phyloP scores from a whole-genome alignment of 768 basidiomycete species.

The Russula abietina region DNA sequence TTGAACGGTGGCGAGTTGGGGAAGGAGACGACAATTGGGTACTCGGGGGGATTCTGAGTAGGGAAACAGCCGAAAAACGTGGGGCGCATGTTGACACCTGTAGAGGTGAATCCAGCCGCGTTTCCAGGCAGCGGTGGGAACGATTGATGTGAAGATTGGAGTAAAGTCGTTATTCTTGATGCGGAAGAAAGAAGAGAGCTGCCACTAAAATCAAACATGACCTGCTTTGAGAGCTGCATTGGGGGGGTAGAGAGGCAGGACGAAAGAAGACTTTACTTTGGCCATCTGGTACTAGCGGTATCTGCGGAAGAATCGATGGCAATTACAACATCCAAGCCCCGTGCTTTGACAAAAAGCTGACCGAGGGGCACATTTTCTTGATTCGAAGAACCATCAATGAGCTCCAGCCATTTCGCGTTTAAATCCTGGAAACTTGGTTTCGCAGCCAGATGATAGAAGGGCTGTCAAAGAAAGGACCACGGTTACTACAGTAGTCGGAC shows the following conservation, averaged over 20 bases:
- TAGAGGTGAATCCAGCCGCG: constrained; percentile 45
- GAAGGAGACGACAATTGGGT: constrained; percentile 66
- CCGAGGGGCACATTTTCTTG: constrained; percentile 64
- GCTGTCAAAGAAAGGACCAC: constrained; percentile 15
- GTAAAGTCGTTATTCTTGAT: constrained; percentile 39
- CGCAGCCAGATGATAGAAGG: constrained; percentile 48
- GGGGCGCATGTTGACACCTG: constrained; percentile 59
- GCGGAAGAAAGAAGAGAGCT: constrained; percentile 43
- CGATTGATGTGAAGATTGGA: constrained; percentile 47
- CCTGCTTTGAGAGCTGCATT: background rate
- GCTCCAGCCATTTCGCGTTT: constrained; percentile 45
- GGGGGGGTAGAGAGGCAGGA: background rate
- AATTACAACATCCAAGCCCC: constrained; percentile 68
- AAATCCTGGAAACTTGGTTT: constrained; percentile 47
- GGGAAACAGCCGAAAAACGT: constrained; percentile 80
- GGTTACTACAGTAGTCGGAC: constrained; percentile 4
- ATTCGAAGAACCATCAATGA: constrained; percentile 70
- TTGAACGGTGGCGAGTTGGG: constrained; percentile 70
- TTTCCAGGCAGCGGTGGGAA: constrained; percentile 60
- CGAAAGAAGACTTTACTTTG: constrained; percentile 49
- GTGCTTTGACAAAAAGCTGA: constrained; percentile 61
- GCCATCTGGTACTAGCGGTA: constrained; percentile 47
- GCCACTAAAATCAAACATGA: constrained; percentile 44
- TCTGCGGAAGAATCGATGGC: constrained; percentile 66
- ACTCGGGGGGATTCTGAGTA: constrained; percentile 42